Evolutionary conservation across 176 grass and related monocot species (phyloP).

Genomic region (Elaeis guineensis): DNA sequence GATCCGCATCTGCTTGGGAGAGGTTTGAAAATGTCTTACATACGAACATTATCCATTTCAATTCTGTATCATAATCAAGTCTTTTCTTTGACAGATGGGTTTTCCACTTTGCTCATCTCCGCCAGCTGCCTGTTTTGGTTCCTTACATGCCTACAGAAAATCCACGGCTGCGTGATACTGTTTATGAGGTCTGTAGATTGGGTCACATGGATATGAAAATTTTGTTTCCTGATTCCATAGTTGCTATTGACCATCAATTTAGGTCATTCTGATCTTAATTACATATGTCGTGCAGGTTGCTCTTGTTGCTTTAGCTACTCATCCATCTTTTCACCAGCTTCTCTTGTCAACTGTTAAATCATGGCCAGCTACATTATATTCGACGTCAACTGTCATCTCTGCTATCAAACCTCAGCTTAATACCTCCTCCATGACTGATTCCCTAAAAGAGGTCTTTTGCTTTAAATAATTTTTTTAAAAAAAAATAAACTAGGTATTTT

Average conservation of each 20-base stretch:
- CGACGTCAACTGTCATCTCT: constrained; percentile 68
- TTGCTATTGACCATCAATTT: no score
- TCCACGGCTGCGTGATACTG: constrained; percentile 84
- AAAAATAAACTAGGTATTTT: neutral
- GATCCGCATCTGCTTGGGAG: constrained; percentile 92
- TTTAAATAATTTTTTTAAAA: constrained; percentile 17
- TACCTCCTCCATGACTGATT: constrained; percentile 66
- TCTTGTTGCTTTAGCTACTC: constrained; percentile 81
- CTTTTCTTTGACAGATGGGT: constrained; percentile 60
- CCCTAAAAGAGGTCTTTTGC: constrained; percentile 61
- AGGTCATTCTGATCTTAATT: neutral
- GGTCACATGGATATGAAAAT: no score
- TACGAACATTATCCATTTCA: neutral
- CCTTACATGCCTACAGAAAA: constrained; percentile 94
- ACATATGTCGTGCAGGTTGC: constrained; percentile 63
- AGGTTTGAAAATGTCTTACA: constrained; percentile 46
- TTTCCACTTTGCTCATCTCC: constrained; percentile 94
- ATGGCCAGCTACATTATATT: constrained; percentile 77
- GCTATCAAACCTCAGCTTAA: constrained; percentile 82
- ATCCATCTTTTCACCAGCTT: constrained; percentile 79
- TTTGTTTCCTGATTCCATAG: no score
- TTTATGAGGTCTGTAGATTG: constrained; percentile 58
- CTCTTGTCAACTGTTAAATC: constrained; percentile 72
- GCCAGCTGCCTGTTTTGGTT: constrained; percentile 91
- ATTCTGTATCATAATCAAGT: constrained; percentile 24